A percentile compares a stretch with the other conserved stretches of the same genome.
These are phyloP conservation scores for Emergomyces orientalis DNA, from an alignment of 2,329 filamentous ascomycete genomes.

Conservation along the genomic window DNA sequence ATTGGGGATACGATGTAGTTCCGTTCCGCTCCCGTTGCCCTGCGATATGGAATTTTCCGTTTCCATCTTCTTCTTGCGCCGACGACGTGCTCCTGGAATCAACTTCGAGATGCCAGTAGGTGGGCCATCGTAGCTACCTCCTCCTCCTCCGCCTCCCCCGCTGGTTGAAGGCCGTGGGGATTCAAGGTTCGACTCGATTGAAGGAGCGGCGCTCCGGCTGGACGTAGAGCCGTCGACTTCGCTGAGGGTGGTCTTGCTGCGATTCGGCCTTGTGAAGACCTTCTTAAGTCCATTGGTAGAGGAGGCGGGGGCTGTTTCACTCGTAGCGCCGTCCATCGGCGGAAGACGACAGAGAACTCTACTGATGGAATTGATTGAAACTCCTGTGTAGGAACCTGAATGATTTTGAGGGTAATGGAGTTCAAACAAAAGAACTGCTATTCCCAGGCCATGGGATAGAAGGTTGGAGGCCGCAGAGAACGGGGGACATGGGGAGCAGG, in stretches of 20 bases:
- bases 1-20: constrained; percentile 2
- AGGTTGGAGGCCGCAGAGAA: not conserved
- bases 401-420: not conserved
- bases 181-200: constrained; percentile 32
- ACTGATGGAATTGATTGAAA: not conserved
- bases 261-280: constrained; percentile 28
- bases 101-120: constrained; percentile 45
- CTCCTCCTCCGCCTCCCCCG: constrained; percentile 20
- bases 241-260: constrained; percentile 29
- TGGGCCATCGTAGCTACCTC: constrained; percentile 29
- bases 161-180: constrained; percentile 31
- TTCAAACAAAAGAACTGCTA: not conserved
- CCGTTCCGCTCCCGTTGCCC: constrained; percentile 17
- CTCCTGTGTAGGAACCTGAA: not conserved
- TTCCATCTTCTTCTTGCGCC: constrained; percentile 37
- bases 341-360: not conserved
- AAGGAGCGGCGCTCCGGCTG: constrained; percentile 27
- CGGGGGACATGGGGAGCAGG: not conserved
- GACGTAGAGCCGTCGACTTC: constrained; percentile 25
- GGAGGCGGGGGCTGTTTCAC: constrained; percentile 21
- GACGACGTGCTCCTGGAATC: constrained; percentile 31
- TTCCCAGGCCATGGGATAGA: constrained; percentile 3
- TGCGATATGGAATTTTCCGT: constrained; percentile 12
- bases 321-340: constrained; percentile 28
- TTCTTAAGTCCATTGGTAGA: constrained; percentile 30